These are phyloP conservation scores for Ceratobasidium sp. DNA, from an alignment of 1,284 basidiomycete genomes.

Conservation along the genomic window DNA sequence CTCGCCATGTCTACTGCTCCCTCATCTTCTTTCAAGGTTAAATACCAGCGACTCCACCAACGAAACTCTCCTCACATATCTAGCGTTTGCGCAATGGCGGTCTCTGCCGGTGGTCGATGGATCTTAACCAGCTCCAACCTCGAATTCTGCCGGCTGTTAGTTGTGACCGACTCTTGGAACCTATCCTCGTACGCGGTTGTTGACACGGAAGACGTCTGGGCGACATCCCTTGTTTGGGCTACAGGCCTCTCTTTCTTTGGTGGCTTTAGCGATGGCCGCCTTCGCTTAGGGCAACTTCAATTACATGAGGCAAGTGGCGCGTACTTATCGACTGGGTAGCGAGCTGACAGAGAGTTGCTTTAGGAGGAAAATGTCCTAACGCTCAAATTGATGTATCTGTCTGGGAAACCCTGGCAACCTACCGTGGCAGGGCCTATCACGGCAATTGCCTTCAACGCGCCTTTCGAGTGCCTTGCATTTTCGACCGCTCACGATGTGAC, in stretches of 20 bases:
- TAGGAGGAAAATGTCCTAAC: no score
- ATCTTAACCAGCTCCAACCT: not conserved
- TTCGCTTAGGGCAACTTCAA: not conserved
- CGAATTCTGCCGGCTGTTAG: not conserved
- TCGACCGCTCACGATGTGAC: not conserved
- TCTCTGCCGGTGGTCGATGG: slow-evolving; percentile 6
- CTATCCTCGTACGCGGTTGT: not conserved
- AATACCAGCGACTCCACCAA: slow-evolving; percentile 5
- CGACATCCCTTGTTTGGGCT: not conserved
- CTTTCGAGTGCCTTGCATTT: not conserved
- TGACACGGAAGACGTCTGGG: not conserved
- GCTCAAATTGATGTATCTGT: not conserved
- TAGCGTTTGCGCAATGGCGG: not conserved
- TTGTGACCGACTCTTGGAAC: not conserved
- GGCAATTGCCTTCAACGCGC: slow-evolving; percentile 3
- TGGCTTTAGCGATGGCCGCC: not conserved
- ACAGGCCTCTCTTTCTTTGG: not conserved
- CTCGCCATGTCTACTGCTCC: slow-evolving; percentile 1
- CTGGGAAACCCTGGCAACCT: not conserved
- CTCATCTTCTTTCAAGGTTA: no score
- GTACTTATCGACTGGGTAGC: no score
- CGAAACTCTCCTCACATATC: not conserved
- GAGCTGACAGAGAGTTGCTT: no score
- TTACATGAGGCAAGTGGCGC: not conserved
- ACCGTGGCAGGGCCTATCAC: not conserved